Conservation (phyloP, 108 stramenopile species). For the Skeletonema tropicum region DNA sequence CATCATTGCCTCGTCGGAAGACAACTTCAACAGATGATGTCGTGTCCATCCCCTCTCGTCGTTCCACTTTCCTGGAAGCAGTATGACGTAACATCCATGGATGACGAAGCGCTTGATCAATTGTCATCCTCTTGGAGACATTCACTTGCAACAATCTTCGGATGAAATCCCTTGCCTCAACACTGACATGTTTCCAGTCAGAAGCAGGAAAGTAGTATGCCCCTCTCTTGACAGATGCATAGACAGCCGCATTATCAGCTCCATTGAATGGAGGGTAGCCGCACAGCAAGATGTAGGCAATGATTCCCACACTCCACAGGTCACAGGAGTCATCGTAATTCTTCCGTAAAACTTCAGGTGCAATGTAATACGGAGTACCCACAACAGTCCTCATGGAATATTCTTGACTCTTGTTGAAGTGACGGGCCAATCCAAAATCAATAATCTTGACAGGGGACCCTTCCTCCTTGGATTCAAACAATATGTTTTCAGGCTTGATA, state of each 20-base stretch:
- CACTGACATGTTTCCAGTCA: conserved; percentile 44
- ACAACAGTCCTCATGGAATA: conserved; percentile 52
- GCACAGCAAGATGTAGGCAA: conserved; percentile 80
- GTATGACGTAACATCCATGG: conserved; percentile 32
- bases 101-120: conserved; percentile 40
- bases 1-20: conserved; percentile 5
- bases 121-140: conserved; percentile 38
- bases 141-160: conserved; percentile 42
- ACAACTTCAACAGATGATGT: conserved; percentile 24
- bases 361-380: conserved; percentile 91
- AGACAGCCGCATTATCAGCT: conserved; percentile 60
- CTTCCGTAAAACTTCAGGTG: conserved; percentile 75
- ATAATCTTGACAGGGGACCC: conserved; percentile 83
- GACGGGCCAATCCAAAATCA: conserved; percentile 88
- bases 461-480: conserved; percentile 53
- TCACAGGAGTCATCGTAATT: conserved; percentile 60
- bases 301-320: conserved; percentile 86
- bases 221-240: conserved; percentile 32
- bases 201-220: conserved; percentile 34
- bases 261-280: conserved; percentile 88
- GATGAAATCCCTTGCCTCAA: conserved; percentile 48
- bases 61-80: conserved; percentile 2
- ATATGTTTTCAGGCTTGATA: conserved; percentile 65
- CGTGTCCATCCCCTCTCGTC: conserved; percentile 3
- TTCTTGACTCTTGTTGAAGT: conserved; percentile 22